Evolutionary conservation across 805 yeast species (phyloP).

Genomic region (Wickerhamomyces mucosus): DNA sequence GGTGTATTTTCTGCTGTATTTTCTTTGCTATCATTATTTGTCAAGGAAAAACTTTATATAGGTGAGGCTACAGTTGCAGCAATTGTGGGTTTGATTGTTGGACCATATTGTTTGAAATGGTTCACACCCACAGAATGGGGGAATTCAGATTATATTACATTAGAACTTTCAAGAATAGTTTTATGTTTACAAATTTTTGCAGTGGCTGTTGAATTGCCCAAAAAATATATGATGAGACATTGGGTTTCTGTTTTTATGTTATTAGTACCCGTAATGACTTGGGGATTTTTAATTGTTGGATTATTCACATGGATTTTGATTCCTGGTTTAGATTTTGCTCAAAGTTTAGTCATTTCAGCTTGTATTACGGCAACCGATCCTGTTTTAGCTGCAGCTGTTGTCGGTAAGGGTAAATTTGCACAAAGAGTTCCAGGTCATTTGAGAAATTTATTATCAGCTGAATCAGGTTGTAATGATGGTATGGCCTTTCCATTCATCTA

Average conservation of each 20-base stretch:
- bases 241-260: conserved; percentile 69
- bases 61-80: conserved; percentile 92
- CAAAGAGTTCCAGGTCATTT: conserved; percentile 89
- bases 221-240: conserved; percentile 78
- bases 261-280: conserved; percentile 80
- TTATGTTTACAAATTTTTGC: conserved; percentile 86
- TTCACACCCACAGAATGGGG: conserved; percentile 83
- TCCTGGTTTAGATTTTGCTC: conserved; percentile 63
- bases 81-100: conserved; percentile 75
- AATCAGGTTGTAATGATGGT: conserved; percentile 88
- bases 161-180: conserved; percentile 77
- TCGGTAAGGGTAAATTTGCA: conserved; percentile 89
- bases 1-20: conserved; percentile 78
- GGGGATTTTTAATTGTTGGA: conserved; percentile 81
- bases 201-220: conserved; percentile 88
- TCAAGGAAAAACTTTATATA: conserved; percentile 74
- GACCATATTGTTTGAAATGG: conserved; percentile 82
- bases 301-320: conserved; percentile 70
- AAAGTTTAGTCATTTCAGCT: conserved; percentile 67
- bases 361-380: conserved; percentile 96
- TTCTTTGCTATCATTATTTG: conserved; percentile 70
- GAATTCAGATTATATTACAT: conserved; percentile 67
- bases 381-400: conserved; percentile 89
- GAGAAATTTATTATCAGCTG: conserved; percentile 74
- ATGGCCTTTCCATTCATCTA: conserved; percentile 90